phyloP scores from a whole-genome alignment of 441 rosid species.

The Cnidoscolus chayamansa region DNA sequence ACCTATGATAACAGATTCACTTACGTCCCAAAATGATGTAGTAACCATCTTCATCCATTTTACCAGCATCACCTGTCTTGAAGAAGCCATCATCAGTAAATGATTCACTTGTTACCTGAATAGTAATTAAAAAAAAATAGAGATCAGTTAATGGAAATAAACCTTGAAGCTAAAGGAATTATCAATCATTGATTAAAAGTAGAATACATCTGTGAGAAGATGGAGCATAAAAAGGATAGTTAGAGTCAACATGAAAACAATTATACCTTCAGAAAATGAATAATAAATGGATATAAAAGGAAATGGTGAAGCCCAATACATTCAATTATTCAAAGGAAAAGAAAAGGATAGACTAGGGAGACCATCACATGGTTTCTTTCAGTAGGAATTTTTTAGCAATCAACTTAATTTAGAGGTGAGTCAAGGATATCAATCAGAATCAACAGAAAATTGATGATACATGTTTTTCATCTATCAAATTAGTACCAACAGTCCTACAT shows the following conservation, averaged over 20 bases:
- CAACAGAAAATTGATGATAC: background rate
- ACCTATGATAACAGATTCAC: conserved; percentile 28
- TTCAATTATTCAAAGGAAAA: background rate
- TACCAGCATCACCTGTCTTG: conserved; percentile 93
- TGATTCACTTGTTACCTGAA: conserved; percentile 68
- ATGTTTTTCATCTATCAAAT: background rate
- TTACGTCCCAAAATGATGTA: conserved; percentile 89
- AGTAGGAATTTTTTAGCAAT: background rate
- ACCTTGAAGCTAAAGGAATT: background rate
- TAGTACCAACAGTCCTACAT: background rate
- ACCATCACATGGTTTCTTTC: background rate
- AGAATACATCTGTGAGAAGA: background rate
- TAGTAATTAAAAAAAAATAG: conserved; percentile 9
- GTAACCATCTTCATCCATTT: conserved; percentile 81
- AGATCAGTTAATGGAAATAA: conserved; percentile 10
- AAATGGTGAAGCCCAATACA: background rate
- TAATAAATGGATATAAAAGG: background rate
- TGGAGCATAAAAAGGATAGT: background rate
- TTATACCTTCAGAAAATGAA: background rate
- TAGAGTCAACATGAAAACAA: background rate
- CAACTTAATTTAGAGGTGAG: background rate
- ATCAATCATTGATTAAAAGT: background rate
- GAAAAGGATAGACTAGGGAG: background rate
- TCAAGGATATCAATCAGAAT: background rate
- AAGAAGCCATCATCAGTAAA: conserved; percentile 89